These are phyloP conservation scores for Prunus persica DNA, from an alignment of 306 rosid species.

Conservation along the genomic window DNA sequence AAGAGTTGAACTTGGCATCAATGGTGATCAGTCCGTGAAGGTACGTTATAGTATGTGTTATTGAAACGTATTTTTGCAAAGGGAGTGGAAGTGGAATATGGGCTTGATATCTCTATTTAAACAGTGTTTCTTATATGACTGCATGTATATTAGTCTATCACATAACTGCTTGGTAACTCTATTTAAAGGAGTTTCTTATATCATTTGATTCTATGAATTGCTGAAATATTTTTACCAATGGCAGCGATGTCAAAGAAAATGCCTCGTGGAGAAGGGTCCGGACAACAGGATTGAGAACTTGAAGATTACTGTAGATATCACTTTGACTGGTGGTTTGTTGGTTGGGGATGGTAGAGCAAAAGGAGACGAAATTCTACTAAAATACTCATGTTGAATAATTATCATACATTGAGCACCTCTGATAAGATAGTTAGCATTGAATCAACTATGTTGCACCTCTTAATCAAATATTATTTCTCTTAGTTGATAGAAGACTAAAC, in stretches of 20 bases:
- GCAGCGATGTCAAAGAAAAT: slow-evolving; percentile 59
- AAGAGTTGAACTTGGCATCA: slow-evolving; percentile 73
- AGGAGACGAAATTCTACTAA: not conserved
- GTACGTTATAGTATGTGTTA: not conserved
- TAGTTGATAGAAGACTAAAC: no score
- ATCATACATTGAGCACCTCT: no score
- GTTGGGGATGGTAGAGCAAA: not conserved
- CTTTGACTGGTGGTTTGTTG: not conserved
- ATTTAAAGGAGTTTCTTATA: not conserved
- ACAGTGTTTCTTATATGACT: no score
- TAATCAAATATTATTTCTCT: no score
- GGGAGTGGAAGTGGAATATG: no score
- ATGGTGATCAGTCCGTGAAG: slow-evolving; percentile 53
- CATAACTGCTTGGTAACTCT: not conserved
- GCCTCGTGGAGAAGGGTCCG: slow-evolving; percentile 64
- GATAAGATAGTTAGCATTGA: no score
- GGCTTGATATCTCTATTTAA: no score
- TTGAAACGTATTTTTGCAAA: not conserved
- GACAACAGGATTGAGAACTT: slow-evolving; percentile 11
- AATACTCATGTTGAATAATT: no score
- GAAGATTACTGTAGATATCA: slow-evolving; percentile 5
- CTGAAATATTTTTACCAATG: slow-evolving; percentile 12
- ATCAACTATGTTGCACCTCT: no score
- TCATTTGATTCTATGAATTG: slow-evolving; percentile 2
- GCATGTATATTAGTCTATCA: not conserved